phyloP scores from a whole-genome alignment of 768 basidiomycete species.

The Mycena rosella region DNA sequence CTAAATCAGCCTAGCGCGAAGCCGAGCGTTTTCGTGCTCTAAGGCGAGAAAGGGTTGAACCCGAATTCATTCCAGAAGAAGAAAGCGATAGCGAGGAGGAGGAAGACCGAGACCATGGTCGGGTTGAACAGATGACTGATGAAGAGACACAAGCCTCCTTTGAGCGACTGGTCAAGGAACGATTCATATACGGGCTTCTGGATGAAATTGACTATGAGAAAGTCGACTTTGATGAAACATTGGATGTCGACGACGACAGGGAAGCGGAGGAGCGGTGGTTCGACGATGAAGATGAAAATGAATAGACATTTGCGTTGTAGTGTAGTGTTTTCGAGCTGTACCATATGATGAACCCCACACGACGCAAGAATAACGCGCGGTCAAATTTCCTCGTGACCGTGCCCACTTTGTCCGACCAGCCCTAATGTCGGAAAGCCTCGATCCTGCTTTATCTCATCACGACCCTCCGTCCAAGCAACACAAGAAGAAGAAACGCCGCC shows the following conservation, averaged over 20 bases:
- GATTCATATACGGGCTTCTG: constrained; percentile 81
- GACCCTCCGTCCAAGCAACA: constrained; percentile 44
- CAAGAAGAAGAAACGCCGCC: constrained; percentile 51
- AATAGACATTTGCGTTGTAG: background rate
- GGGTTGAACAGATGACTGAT: constrained; percentile 57
- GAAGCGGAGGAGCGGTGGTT: constrained; percentile 82
- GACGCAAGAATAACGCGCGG: too few relatives aligned
- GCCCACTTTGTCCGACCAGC: background rate
- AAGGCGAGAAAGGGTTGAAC: constrained; percentile 56
- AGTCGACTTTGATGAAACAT: constrained; percentile 81
- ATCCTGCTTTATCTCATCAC: background rate
- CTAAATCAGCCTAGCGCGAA: constrained; percentile 57
- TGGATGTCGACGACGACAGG: constrained; percentile 70
- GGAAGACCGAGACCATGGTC: constrained; percentile 35
- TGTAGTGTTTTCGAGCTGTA: too few relatives aligned
- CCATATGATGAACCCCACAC: too few relatives aligned
- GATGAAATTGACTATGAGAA: constrained; percentile 80
- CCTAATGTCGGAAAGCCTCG: constrained; percentile 22
- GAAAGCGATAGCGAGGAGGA: constrained; percentile 71
- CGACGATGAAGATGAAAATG: constrained; percentile 68
- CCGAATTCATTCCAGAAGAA: constrained; percentile 75
- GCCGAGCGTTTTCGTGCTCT: constrained; percentile 67
- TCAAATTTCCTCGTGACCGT: too few relatives aligned
- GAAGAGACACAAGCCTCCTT: constrained; percentile 66
- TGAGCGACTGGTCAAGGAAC: constrained; percentile 72